Evolutionary conservation across 2,329 filamentous ascomycete species (phyloP).

Genomic region (Penicillium verrucosum): DNA sequence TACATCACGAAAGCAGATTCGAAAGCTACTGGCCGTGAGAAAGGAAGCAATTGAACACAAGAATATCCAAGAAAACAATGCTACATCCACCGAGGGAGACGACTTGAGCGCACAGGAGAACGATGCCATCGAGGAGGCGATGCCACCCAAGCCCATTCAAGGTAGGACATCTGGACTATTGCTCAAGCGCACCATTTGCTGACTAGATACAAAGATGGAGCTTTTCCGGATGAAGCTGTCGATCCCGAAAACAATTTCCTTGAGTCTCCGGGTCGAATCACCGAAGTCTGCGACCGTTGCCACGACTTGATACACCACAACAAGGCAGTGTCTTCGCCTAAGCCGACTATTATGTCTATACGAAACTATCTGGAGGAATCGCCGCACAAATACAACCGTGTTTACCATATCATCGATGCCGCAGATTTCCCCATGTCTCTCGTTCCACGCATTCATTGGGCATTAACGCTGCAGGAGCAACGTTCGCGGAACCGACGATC

Average conservation of each 20-base stretch:
- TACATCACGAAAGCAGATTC: slow-evolving; percentile 48
- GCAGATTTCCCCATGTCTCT: slow-evolving; percentile 96
- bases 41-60: slow-evolving; percentile 12
- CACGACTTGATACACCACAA: slow-evolving; percentile 77
- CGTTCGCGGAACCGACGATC: slow-evolving; percentile 79
- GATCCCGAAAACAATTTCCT: slow-evolving; percentile 20
- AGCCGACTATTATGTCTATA: slow-evolving; percentile 77
- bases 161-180: slow-evolving; percentile 6
- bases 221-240: slow-evolving; percentile 21
- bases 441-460: slow-evolving; percentile 68
- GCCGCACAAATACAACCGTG: slow-evolving; percentile 84
- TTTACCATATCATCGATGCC: slow-evolving; percentile 93
- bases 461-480: slow-evolving; percentile 69
- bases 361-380: slow-evolving; percentile 83
- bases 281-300: slow-evolving; percentile 74
- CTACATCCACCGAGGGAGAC: slow-evolving; percentile 6
- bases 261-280: slow-evolving; percentile 16
- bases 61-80: slow-evolving; percentile 16
- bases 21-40: slow-evolving; percentile 31
- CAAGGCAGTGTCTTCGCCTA: slow-evolving; percentile 66
- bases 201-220: slow-evolving; percentile 16
- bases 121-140: not conserved
- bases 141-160: slow-evolving; percentile 14
- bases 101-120: not conserved
- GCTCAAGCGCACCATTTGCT: not conserved